Conservation (phyloP, 2,329 filamentous ascomycete species). For the Talaromyces rugulosus region DNA sequence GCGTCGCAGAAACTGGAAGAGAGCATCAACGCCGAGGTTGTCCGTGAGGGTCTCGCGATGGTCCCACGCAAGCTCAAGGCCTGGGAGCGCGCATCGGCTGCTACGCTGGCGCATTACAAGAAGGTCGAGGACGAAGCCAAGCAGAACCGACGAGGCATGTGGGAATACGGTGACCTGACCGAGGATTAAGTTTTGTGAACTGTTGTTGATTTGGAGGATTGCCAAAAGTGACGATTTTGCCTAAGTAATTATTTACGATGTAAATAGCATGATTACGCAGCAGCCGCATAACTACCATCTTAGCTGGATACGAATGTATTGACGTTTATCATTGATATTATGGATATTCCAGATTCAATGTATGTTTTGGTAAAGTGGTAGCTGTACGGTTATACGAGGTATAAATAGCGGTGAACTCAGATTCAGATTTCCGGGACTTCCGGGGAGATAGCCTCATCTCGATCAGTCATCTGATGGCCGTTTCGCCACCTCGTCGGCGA, state of each 20-base stretch:
- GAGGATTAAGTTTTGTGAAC: constrained; percentile 60
- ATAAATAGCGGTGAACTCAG: neutral
- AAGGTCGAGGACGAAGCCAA: constrained; percentile 76
- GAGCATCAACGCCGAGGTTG: constrained; percentile 84
- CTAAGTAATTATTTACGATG: neutral
- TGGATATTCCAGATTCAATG: too few relatives aligned
- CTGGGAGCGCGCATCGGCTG: constrained; percentile 76
- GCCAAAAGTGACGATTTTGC: neutral
- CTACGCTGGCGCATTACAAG: constrained; percentile 67
- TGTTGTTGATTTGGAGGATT: neutral
- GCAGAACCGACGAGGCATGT: constrained; percentile 77
- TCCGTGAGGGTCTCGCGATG: constrained; percentile 81
- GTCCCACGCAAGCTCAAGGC: constrained; percentile 86
- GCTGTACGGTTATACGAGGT: neutral
- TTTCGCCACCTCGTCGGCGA: neutral
- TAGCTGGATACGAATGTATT: neutral
- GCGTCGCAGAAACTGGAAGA: constrained; percentile 60
- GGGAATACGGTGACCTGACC: constrained; percentile 96
- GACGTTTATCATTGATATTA: neutral
- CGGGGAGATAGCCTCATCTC: neutral
- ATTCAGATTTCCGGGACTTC: neutral
- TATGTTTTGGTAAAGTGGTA: too few relatives aligned
- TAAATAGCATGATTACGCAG: neutral
- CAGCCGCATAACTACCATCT: neutral
- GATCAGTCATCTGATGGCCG: neutral